Percentiles rank a stretch among this genome's conserved stretches.
These are phyloP conservation scores for Beauveria caledonica DNA, from an alignment of 2,329 filamentous ascomycete genomes.

Conservation along the genomic window DNA sequence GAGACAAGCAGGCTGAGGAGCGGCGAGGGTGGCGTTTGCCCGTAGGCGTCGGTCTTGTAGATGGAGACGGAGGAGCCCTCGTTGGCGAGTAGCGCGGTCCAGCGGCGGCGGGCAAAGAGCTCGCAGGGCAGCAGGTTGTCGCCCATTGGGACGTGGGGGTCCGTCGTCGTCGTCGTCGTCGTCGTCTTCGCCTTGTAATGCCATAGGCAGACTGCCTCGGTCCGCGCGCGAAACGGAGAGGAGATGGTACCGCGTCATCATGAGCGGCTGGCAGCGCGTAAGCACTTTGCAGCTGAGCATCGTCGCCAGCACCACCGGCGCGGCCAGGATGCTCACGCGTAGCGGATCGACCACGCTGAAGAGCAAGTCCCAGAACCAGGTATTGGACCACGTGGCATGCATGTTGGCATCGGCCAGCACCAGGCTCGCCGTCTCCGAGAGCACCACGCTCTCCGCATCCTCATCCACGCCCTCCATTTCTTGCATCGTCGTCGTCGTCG, in stretches of 20 bases:
- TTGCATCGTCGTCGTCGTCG: constrained; percentile 1
- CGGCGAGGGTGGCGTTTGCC: constrained; percentile 33
- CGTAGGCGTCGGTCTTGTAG: constrained; percentile 37
- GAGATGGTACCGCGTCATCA: constrained; percentile 55
- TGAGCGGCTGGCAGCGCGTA: constrained; percentile 53
- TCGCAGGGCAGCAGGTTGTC: constrained; percentile 20
- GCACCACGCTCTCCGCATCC: background rate
- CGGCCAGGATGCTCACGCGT: constrained; percentile 38
- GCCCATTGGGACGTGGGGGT: background rate
- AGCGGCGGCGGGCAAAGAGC: constrained; percentile 53
- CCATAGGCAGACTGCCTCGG: background rate
- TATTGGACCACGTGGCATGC: constrained; percentile 15
- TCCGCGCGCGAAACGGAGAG: constrained; percentile 36
- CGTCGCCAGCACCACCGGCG: constrained; percentile 53
- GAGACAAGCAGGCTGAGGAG: constrained; percentile 31
- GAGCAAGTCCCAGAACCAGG: constrained; percentile 48
- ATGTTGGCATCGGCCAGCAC: background rate
- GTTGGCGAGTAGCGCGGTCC: constrained; percentile 60
- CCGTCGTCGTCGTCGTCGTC: constrained; percentile 10
- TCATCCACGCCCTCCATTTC: background rate
- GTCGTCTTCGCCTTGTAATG: background rate
- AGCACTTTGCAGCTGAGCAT: constrained; percentile 51
- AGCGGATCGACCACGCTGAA: constrained; percentile 45
- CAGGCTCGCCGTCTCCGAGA: constrained; percentile 15
- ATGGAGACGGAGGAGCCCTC: constrained; percentile 67